Conservation (phyloP, 2,329 filamentous ascomycete genomes). For the Microdochium bolleyi region DNA sequence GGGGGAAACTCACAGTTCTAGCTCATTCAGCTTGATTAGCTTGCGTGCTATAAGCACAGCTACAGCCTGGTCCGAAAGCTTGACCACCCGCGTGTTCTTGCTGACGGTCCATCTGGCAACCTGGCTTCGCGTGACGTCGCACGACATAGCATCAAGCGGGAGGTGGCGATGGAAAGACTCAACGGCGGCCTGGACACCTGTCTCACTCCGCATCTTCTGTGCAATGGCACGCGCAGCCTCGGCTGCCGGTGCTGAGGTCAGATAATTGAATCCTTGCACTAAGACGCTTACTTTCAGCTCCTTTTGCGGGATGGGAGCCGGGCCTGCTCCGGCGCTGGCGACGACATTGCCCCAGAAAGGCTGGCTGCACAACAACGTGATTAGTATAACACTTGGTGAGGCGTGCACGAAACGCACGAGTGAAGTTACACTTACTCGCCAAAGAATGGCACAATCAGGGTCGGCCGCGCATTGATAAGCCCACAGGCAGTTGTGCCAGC, state of each 20-base stretch:
- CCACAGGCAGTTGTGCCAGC: constrained; percentile 51
- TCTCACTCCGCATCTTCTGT: constrained; percentile 22
- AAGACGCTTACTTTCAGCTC: constrained; percentile 21
- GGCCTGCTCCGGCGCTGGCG: constrained; percentile 27
- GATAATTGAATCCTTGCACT: constrained; percentile 24
- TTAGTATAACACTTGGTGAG: neutral
- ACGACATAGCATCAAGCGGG: constrained; percentile 20
- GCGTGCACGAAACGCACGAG: neutral
- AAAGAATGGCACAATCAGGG: constrained; percentile 44
- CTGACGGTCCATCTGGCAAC: neutral
- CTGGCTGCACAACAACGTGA: constrained; percentile 12
- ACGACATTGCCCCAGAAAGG: constrained; percentile 34
- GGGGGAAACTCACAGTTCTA: neutral
- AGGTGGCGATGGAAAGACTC: constrained; percentile 27
- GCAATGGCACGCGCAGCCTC: constrained; percentile 22
- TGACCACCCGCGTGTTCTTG: neutral
- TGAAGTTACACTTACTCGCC: constrained; percentile 19
- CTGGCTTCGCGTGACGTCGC: constrained; percentile 12
- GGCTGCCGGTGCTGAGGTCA: constrained; percentile 16
- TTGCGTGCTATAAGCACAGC: neutral
- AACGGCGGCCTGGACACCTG: constrained; percentile 26
- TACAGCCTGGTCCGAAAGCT: neutral
- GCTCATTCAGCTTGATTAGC: constrained; percentile 1
- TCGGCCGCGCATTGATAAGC: constrained; percentile 40
- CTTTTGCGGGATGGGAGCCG: constrained; percentile 24